A percentile compares a stretch with the other conserved stretches of the same genome.
phyloP scores from a whole-genome alignment of 2,329 filamentous ascomycete genomes.

The Plenodomus lindquistii region DNA sequence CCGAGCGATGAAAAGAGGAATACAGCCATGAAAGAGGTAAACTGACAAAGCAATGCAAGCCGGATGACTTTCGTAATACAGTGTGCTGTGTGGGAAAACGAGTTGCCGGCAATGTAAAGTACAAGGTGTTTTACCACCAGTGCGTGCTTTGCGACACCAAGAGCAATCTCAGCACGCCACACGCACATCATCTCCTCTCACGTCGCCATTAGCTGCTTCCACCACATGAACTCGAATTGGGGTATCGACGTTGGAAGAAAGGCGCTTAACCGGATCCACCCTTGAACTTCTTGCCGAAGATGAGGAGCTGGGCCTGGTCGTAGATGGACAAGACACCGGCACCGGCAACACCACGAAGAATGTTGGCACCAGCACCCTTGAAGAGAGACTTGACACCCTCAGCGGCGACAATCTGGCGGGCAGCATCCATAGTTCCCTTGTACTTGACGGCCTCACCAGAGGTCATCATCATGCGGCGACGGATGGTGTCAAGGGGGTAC shows the following conservation, averaged over 20 bases:
- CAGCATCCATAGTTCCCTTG: conserved; percentile 93
- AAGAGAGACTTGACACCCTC: conserved; percentile 99
- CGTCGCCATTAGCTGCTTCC: conserved; percentile 40
- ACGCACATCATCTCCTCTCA: conserved; percentile 32
- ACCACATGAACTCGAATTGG: conserved; percentile 41
- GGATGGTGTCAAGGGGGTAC: conserved; percentile 99
- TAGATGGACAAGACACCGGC: conserved; percentile 99
- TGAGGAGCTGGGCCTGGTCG: conserved; percentile 97
- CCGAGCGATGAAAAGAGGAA: conserved; percentile 40
- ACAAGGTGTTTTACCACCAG: conserved; percentile 47
- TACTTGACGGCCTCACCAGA: conserved; percentile 98
- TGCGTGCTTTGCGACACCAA: conserved; percentile 47
- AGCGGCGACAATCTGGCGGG: conserved; percentile 89
- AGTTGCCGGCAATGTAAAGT: conserved; percentile 47
- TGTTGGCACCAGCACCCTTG: conserved; percentile 99
- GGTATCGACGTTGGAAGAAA: conserved; percentile 40
- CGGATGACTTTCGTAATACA: conserved; percentile 46
- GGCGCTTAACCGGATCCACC: conserved; percentile 52
- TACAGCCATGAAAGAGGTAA: conserved; percentile 39
- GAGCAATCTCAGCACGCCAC: conserved; percentile 49
- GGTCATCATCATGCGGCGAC: conserved; percentile 99
- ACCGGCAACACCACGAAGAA: conserved; percentile 99
- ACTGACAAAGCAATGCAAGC: conserved; percentile 46
- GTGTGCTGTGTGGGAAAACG: conserved; percentile 36
- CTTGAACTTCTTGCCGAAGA: conserved; percentile 99